Base-by-base conservation (phyloP, 2,329 filamentous ascomycete genomes). In the Teratosphaeria destructans region DNA sequence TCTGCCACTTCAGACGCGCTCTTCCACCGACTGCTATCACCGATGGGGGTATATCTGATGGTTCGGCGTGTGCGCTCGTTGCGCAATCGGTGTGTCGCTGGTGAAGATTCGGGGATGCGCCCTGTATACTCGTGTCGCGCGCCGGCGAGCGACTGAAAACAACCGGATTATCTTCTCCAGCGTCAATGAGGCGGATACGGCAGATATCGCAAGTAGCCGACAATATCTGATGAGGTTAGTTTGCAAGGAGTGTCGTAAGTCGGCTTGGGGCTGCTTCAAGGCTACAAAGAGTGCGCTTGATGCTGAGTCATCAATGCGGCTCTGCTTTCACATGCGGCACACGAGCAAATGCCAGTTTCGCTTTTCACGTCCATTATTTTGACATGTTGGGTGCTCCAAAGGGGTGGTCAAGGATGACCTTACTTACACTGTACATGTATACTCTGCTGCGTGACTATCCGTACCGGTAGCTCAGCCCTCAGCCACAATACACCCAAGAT, bases 91-190 rank as follows among this genome's bases (percentile, higher is more conserved):
- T 29, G n/a, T 35, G 11, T 19, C 12, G 35, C 27, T 43, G 49
- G 52, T 52, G 58, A 59, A 35, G 27, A 12, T 29, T 52, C 55
- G 53, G 43, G 10, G 37, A 27, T 43, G 65, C 62, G 63, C 60
- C 52, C 56, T 59, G 26, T 35, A 54, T 55, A 5, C 53, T 54
- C 65, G 63, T 66, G 66, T 67, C 67, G 66, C 61, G 63, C 66
- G 67, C 67, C 69, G 59, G 68, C 68, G 65, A 64, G 66, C 66
- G 68, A 68, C 65, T 65, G 63, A 61, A 57, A 60, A 57, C 54
- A 54, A 57, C 35, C 39, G 59, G 52, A 53, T 43, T 58, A 60
- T 63, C 56, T 62, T 60, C 56, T 61, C 59, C 61, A 54, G 43
- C 52, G 54, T 43, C 59, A 56, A 34, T 39, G 52, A 54, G 53